Conservation (phyloP, 2,329 filamentous ascomycete genomes). For the Aureobasidium sp. region DNA sequence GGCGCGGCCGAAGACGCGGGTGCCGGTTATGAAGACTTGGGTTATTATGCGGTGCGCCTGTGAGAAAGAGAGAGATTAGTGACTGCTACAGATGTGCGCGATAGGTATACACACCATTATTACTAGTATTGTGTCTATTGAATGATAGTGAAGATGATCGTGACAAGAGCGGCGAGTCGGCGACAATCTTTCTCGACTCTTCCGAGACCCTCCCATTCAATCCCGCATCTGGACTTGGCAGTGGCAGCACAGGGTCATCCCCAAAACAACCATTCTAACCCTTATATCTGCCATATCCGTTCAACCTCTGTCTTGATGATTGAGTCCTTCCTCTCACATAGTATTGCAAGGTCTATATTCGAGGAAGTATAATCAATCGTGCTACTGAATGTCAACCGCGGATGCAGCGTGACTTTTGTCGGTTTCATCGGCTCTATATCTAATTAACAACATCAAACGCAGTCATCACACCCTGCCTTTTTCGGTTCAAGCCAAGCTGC, state of each 20-base stretch:
- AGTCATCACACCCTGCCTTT: too few relatives aligned
- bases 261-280: not conserved
- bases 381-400: not conserved
- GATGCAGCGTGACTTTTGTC: not conserved
- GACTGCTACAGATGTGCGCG: not conserved
- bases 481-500: too few relatives aligned
- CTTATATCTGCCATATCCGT: not conserved
- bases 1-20: conserved; percentile 91
- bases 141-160: not conserved
- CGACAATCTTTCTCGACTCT: conserved; percentile 20
- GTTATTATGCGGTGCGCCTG: conserved; percentile 96
- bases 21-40: conserved; percentile 91
- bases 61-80: not conserved
- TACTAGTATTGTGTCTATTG: not conserved
- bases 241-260: not conserved
- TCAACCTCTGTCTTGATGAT: not conserved
- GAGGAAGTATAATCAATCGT: not conserved
- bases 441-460: too few relatives aligned
- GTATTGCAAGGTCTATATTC: not conserved
- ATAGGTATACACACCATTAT: conserved; percentile 2
- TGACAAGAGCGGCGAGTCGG: conserved; percentile 12
- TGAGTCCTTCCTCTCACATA: too few relatives aligned
- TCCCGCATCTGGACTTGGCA: conserved; percentile 16
- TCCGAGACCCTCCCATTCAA: conserved; percentile 4
- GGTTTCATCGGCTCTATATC: not conserved